Evolutionary conservation across 2,329 filamentous ascomycete genomes (phyloP), one percentile per base, ranked within the genome.

Genomic region (Sporothrix luriei): DNA sequence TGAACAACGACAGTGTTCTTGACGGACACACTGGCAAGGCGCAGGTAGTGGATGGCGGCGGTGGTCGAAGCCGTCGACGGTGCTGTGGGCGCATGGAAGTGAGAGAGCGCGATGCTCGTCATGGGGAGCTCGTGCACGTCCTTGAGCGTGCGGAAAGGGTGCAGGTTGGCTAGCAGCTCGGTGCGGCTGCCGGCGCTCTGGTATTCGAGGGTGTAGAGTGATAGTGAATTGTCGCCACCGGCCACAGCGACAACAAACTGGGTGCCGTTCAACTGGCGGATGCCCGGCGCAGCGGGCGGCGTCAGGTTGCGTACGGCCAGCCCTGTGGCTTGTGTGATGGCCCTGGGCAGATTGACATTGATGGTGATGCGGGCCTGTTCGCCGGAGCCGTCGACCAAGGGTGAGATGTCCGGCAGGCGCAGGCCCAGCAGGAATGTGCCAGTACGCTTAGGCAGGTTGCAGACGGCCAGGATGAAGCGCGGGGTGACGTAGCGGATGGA

Each of bases 201-300:
- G 76, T 92, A 91, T 73, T 96, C 91, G 70, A 97, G 81, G 0
- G 92, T 94, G 78, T 90, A 91, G 38, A 97, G 81, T 5, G 87
- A 87, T 73, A 97, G 89, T 13, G 92, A 93, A 71, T 89, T 88
- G 78, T 96, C 91, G 16, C 48, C 59, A 10, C 90, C 90, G 2
- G 91, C 91, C 16, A 96, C 88, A 7, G 93, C 94, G 73, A 97
- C 84, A 61, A 91, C 86, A 73, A 93, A 91, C 79, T 97, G 93
- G 61, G 89, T 87, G 71, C 90, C 88, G 68, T 91, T 88, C 67
- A 86, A 87, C 66, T 72, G 69, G 1, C 49, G 71, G 11, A 43
- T 59, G 26, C 67, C 72, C 4, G 84, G 80, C 21, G 85, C 82
- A 0, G 84, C 79, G 7, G 86, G 81, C 4, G 82, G 84, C 11